Base-by-base conservation (phyloP, 495 filamentous ascomycete species). In the Talaromyces ruber region DNA sequence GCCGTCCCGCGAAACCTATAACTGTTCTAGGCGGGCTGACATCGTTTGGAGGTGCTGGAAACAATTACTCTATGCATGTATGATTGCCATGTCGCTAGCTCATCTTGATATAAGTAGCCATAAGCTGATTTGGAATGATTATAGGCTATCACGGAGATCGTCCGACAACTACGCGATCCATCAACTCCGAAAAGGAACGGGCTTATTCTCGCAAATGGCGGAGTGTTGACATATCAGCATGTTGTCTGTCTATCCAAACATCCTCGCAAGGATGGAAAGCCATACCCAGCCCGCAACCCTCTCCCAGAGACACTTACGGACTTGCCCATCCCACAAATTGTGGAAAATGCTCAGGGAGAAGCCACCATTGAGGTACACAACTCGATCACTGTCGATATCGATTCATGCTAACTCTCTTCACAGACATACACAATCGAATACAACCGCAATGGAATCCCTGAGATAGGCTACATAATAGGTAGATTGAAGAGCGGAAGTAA, bases 31-130 rank as follows among this genome's bases (percentile, higher is more conserved):
- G 82, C 1, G 82, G 82, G 0, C 64, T 85, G 16, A 85, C 82
- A 45, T 82, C 79, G 11, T 85, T 85, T 60, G 82, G 82, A 4
- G 82, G 82, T 0, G 82, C 82, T 22, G 82, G 82, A 0, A 85
- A 85, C 65, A 85, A 85, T 52, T 85, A 85, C 63, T 82, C 79
- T 5, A 81, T 84, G 78, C 82, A 85, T 72, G 82, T 81, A 67
- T 50, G 67, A 1, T 14, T 16, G 14, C 22, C 65, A 68, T 34
- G 56, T 7, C 9, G 18, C 11, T 39, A 14, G 18, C 11, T 39
- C 53, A 45, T 39, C 24, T 21, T 4, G 25, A 14, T 37, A n/a
- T 59, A 24, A 3, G 34, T 21, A 18, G 18, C 14, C 34, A 39
- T 16, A 16, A 37, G 12, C 34, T 39, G 14, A 16, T 39, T 39